Conservation (phyloP, 2,329 filamentous ascomycete species). For the Pseudogymnoascus sp. region DNA sequence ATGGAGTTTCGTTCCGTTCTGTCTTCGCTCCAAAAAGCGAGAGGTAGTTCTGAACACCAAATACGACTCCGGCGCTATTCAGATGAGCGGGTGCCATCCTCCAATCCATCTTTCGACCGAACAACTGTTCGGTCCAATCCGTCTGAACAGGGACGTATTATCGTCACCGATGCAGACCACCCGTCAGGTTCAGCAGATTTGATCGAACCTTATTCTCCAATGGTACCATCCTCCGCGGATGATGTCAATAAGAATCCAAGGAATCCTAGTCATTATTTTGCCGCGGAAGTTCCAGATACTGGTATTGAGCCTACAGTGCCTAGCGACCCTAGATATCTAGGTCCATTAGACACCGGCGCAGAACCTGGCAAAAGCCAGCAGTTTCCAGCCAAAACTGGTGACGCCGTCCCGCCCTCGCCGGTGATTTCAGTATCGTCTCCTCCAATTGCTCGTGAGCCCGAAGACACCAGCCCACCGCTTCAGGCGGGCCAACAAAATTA, state of each 20-base stretch:
- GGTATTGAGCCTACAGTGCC: constrained; percentile 32
- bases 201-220: not conserved
- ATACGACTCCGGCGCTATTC: constrained; percentile 64
- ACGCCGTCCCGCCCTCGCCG: constrained; percentile 28
- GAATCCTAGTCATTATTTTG: constrained; percentile 20
- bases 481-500: constrained; percentile 22
- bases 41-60: constrained; percentile 62
- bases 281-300: constrained; percentile 23
- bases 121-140: not conserved
- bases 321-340: not conserved
- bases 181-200: constrained; percentile 19
- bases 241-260: constrained; percentile 11
- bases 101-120: not conserved
- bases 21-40: constrained; percentile 73
- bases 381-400: constrained; percentile 17
- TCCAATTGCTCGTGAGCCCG: constrained; percentile 23
- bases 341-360: constrained; percentile 9
- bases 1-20: constrained; percentile 89
- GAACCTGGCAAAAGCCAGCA: constrained; percentile 16
- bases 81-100: constrained; percentile 44
- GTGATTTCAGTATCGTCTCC: constrained; percentile 16
- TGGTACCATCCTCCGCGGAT: constrained; percentile 23
- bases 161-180: constrained; percentile 36
- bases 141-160: constrained; percentile 11
- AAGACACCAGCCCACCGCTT: constrained; percentile 26